Evolutionary conservation across 2,329 filamentous ascomycete species (phyloP).

Genomic region (Biscogniauxia sp.): DNA sequence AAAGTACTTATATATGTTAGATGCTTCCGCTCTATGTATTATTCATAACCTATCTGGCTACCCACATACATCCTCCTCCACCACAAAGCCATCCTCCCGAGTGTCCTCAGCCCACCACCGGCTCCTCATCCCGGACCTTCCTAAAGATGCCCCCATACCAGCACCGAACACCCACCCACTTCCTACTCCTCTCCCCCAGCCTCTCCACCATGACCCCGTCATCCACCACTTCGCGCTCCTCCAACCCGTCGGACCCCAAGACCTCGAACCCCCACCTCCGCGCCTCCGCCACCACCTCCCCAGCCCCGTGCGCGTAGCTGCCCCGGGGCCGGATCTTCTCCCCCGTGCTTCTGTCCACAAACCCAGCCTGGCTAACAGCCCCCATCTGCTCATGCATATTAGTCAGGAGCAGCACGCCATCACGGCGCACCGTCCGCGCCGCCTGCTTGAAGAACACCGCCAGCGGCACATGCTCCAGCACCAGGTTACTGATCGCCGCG

Average conservation of each 20-base stretch:
- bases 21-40: too few relatives aligned
- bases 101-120: too few relatives aligned
- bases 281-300: slow-evolving; percentile 51
- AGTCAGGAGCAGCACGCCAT: slow-evolving; percentile 56
- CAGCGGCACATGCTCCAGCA: slow-evolving; percentile 62
- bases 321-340: slow-evolving; percentile 59
- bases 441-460: slow-evolving; percentile 47
- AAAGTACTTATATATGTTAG: too few relatives aligned
- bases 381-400: slow-evolving; percentile 71
- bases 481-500: slow-evolving; percentile 58
- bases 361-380: slow-evolving; percentile 56
- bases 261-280: slow-evolving; percentile 43
- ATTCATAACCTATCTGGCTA: too few relatives aligned
- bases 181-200: slow-evolving; percentile 59
- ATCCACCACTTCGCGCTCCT: slow-evolving; percentile 47
- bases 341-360: slow-evolving; percentile 50
- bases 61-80: too few relatives aligned
- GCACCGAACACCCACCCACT: slow-evolving; percentile 59
- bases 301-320: slow-evolving; percentile 55
- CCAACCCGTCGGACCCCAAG: slow-evolving; percentile 24
- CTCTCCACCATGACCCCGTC: slow-evolving; percentile 48
- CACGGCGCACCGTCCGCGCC: slow-evolving; percentile 41
- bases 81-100: too few relatives aligned
- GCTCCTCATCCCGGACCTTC: slow-evolving; percentile 12
- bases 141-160: slow-evolving; percentile 53